A percentile compares a stretch with the other conserved stretches of the same genome.
phyloP scores from a whole-genome alignment of 2,329 filamentous ascomycete genomes.

The Colletotrichum horii region DNA sequence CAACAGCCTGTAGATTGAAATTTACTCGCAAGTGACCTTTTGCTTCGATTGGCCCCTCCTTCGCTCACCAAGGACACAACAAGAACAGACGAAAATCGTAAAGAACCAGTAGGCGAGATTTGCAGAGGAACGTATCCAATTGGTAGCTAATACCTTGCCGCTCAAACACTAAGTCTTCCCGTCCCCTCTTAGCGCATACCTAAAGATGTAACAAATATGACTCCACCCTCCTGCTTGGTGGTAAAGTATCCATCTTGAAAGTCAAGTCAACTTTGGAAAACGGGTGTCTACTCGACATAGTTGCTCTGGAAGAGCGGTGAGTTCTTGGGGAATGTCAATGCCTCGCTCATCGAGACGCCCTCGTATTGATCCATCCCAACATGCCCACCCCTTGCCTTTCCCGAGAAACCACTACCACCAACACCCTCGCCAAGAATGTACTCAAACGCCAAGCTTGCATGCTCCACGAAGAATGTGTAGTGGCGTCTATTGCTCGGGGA shows the following conservation, averaged over 20 bases:
- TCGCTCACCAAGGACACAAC: too few relatives aligned
- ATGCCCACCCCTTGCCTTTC: slow-evolving; percentile 10
- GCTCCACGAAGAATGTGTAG: not conserved
- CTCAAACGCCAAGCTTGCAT: not conserved
- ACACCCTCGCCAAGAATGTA: slow-evolving; percentile 21
- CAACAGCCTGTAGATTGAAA: too few relatives aligned
- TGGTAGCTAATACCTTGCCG: too few relatives aligned
- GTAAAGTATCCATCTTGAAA: not conserved
- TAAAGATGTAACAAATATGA: not conserved
- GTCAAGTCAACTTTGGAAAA: not conserved
- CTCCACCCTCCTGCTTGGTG: not conserved
- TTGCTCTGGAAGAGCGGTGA: slow-evolving; percentile 21
- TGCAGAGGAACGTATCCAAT: too few relatives aligned
- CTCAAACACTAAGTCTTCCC: too few relatives aligned
- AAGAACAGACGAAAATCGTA: too few relatives aligned
- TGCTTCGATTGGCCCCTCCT: too few relatives aligned
- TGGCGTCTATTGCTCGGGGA: not conserved
- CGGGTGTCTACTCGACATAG: slow-evolving; percentile 3
- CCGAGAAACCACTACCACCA: slow-evolving; percentile 19
- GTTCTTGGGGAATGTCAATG: slow-evolving; percentile 22
- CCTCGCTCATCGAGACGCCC: slow-evolving; percentile 20
- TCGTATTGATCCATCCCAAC: slow-evolving; percentile 7
- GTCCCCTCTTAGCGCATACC: not conserved
- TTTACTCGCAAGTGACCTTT: too few relatives aligned
- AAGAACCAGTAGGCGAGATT: too few relatives aligned